Evolutionary conservation across 2,329 filamentous ascomycete genomes (phyloP).

Genomic region (Penicillium sp.): DNA sequence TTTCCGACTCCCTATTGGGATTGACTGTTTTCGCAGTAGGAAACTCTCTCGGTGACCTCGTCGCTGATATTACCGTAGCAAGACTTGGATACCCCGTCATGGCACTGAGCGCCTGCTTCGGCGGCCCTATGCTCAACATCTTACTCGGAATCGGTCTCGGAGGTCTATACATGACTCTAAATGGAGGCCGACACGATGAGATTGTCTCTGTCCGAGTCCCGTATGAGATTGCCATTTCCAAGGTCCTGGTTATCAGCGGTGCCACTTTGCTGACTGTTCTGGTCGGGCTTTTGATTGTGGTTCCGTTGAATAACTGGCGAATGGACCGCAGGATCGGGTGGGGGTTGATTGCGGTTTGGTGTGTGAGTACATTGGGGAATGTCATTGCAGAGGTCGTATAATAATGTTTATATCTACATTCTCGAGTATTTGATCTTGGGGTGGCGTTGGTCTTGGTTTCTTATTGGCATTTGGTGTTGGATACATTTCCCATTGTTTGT

Average conservation of each 20-base stretch:
- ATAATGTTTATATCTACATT: conserved; percentile 9
- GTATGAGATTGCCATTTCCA: conserved; percentile 78
- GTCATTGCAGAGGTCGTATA: conserved; percentile 65
- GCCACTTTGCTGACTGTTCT: conserved; percentile 78
- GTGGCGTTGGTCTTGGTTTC: background rate
- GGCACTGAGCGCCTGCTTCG: conserved; percentile 90
- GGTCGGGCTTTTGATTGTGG: conserved; percentile 67
- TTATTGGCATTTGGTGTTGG: background rate
- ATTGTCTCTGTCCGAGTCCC: conserved; percentile 41
- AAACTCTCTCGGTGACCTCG: conserved; percentile 88
- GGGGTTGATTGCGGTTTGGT: conserved; percentile 75
- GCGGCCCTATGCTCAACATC: conserved; percentile 98
- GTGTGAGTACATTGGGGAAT: conserved; percentile 71
- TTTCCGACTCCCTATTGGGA: conserved; percentile 90
- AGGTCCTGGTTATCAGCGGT: conserved; percentile 77
- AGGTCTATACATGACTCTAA: conserved; percentile 80
- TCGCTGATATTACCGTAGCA: conserved; percentile 91
- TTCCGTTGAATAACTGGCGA: conserved; percentile 81
- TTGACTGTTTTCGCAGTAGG: conserved; percentile 95
- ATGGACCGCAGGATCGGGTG: conserved; percentile 79
- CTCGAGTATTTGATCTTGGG: background rate
- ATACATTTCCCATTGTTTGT: background rate
- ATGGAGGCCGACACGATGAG: conserved; percentile 29
- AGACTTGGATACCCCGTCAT: conserved; percentile 93
- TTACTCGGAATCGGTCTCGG: conserved; percentile 88